These are phyloP conservation scores for Extremus antarcticus DNA, from an alignment of 495 filamentous ascomycete genomes.

Conservation along the genomic window DNA sequence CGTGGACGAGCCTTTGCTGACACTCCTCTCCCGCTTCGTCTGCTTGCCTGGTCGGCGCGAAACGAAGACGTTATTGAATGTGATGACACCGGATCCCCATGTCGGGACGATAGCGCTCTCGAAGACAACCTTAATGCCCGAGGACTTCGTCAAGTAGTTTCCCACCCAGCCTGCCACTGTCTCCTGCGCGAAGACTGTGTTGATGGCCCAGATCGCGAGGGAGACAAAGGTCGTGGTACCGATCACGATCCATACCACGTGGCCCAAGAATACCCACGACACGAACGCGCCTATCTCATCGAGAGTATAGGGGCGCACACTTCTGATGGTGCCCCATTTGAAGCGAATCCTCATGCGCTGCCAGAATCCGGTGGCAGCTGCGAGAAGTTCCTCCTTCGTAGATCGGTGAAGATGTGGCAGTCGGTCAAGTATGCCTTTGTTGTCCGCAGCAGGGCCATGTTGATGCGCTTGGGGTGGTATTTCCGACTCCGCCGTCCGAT, in stretches of 20 bases:
- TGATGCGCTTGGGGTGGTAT: not conserved
- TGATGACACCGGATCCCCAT: conserved; percentile 89
- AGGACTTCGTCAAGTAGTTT: conserved; percentile 89
- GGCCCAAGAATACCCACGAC: conserved; percentile 88
- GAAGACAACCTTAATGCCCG: conserved; percentile 91
- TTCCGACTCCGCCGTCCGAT: not conserved
- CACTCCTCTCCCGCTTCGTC: conserved; percentile 40
- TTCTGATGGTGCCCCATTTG: conserved; percentile 95
- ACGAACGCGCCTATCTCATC: conserved; percentile 93
- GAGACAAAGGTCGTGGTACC: conserved; percentile 98
- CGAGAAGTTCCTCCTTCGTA: conserved; percentile 85
- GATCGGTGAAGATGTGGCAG: conserved; percentile 66
- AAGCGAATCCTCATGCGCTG: conserved; percentile 83
- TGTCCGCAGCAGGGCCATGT: not conserved
- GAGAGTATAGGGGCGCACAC: conserved; percentile 85
- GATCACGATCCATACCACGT: conserved; percentile 86
- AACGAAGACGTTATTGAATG: conserved; percentile 93
- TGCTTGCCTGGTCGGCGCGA: conserved; percentile 77
- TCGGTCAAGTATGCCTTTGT: conserved; percentile 45
- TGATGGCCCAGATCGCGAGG: conserved; percentile 74
- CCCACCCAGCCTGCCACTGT: conserved; percentile 86
- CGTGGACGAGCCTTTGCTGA: conserved; percentile 84
- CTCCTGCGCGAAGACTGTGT: conserved; percentile 96
- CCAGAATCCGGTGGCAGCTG: conserved; percentile 86
- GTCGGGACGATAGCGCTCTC: conserved; percentile 95